Conservation (phyloP, 805 yeast species). For the Wickerhamiella azyma region DNA sequence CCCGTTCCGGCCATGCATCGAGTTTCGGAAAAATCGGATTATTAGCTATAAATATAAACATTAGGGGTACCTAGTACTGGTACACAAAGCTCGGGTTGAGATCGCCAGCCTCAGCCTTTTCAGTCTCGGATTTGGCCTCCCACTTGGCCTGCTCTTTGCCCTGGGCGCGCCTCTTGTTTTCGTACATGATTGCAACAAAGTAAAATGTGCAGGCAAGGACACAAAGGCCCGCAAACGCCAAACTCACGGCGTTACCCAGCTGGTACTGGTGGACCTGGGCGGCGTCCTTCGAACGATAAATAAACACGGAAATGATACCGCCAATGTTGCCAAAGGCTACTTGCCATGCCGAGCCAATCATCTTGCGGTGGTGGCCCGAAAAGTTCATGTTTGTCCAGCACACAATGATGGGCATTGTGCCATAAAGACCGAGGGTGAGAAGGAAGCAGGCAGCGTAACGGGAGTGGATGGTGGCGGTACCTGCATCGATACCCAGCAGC, state of each 20-base stretch:
- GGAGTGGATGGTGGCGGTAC: constrained; percentile 26
- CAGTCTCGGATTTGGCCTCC: constrained; percentile 15
- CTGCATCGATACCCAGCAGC: constrained; percentile 35
- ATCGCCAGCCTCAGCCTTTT: constrained; percentile 23
- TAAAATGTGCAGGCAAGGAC: constrained; percentile 28
- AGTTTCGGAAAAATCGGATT: neutral
- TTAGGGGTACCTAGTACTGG: constrained; percentile 23
- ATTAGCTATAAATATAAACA: neutral
- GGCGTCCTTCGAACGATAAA: constrained; percentile 31
- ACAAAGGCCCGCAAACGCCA: constrained; percentile 36
- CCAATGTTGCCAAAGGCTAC: constrained; percentile 67
- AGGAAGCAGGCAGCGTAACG: constrained; percentile 56
- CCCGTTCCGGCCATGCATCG: no score
- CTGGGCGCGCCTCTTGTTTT: constrained; percentile 20
- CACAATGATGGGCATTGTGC: constrained; percentile 52
- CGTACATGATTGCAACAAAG: constrained; percentile 22
- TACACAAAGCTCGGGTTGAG: constrained; percentile 23
- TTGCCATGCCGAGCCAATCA: constrained; percentile 45
- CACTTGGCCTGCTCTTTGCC: constrained; percentile 20
- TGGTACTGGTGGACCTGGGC: constrained; percentile 46
- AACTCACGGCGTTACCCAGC: constrained; percentile 39
- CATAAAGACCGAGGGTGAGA: constrained; percentile 43
- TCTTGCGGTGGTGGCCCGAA: constrained; percentile 48
- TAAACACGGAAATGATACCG: constrained; percentile 50
- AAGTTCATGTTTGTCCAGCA: constrained; percentile 56